Percentiles rank a stretch among this genome's conserved stretches.
phyloP scores from a whole-genome alignment of 2,329 filamentous ascomycete genomes.

The Aureobasidium sp. region DNA sequence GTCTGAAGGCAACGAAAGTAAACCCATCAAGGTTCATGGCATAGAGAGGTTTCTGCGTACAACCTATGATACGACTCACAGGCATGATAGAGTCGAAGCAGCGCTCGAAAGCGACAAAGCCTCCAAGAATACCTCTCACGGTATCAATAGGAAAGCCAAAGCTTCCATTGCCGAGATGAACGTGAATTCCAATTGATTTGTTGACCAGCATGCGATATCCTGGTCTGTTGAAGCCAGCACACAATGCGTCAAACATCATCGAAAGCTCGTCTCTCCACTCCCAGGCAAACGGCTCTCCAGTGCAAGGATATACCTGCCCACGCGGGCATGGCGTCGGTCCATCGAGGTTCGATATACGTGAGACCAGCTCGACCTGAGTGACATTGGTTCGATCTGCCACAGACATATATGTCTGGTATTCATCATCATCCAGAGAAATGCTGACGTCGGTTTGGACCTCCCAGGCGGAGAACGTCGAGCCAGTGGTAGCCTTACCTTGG shows the following conservation, averaged over 20 bases:
- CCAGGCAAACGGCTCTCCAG: background rate
- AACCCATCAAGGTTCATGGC: background rate
- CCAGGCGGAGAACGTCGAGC: background rate
- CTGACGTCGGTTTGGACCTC: background rate
- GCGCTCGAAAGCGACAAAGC: background rate
- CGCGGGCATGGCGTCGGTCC: background rate
- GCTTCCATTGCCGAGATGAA: background rate
- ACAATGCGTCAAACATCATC: background rate
- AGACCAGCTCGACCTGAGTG: background rate
- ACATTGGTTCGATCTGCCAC: background rate
- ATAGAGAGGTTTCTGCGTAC: background rate
- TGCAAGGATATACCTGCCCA: background rate
- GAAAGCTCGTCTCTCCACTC: background rate
- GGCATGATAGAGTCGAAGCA: background rate
- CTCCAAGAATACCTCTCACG: background rate
- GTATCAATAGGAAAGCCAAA: background rate
- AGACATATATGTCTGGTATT: background rate
- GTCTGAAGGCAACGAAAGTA: background rate
- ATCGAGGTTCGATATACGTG: background rate
- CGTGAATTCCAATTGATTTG: background rate
- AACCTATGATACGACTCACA: background rate
- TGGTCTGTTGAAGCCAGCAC: background rate
- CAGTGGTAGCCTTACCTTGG: background rate
- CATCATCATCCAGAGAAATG: background rate
- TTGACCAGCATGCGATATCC: background rate